Base-by-base conservation (phyloP, 352 stramenopile species). In the Globisporangium nagaii region DNA sequence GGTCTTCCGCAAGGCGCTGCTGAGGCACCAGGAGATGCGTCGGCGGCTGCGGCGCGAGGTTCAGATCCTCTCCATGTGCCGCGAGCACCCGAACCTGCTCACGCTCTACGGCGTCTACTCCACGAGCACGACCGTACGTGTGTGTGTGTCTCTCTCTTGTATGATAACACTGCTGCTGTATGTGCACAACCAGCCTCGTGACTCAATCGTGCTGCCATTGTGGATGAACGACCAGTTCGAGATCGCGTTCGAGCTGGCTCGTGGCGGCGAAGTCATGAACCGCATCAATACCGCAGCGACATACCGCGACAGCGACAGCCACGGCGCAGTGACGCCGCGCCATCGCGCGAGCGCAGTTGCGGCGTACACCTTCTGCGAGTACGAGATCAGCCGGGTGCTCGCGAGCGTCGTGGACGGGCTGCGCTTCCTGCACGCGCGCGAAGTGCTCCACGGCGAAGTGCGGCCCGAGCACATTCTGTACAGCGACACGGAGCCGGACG, bases 381-480 rank as follows among this genome's bases (percentile, higher is more conserved):
- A 51, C 15, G 79, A 91, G 60, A 58, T 77, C 42, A 88, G 77
- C 35, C 71, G 65, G 35, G 70, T 79, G 20, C 37, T 87, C 34
- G 68, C 66, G 9, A 63, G 74, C 41, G 67, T 75, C 19, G 68
- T 69, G 0, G 57, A 61, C 1, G 84, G 78, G 0, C 53, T 93
- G 15, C 49, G 67, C 35, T 91, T 80, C 34, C 66, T 93, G 13
- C 84, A 93, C 51, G 48, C 45, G 0, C 66, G 53, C 4, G 65
- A 65, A 12, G 53, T 89, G 17, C 39, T 91, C 3, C 80, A 93
- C 31, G 84, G 75, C 32, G 77, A 89, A 53, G 56, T 93, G 31
- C 68, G 80, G 0, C 84, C 79, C 0, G 80, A 93, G 62, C 81
- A 93, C 55, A 51, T 93, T 41, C 68, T 93, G 0, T 90, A 83